phyloP scores from a whole-genome alignment of 2,329 filamentous ascomycete genomes.

The Didymosphaeria variabile region DNA sequence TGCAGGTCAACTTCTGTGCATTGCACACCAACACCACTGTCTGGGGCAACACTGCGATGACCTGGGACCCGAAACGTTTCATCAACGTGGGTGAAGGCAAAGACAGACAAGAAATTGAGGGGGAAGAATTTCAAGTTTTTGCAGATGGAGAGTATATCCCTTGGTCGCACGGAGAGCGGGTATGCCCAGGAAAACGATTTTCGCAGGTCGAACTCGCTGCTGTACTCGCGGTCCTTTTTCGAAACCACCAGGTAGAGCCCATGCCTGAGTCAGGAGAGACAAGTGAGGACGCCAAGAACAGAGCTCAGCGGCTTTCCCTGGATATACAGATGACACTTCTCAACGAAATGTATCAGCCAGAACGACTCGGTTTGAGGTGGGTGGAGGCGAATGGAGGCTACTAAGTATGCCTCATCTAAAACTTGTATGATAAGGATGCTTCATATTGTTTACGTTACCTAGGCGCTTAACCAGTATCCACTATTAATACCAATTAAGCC shows the following conservation, averaged over 20 bases:
- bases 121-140: conserved; percentile 23
- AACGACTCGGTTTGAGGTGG: conserved; percentile 2
- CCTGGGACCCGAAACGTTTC: conserved; percentile 46
- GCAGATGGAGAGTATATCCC: conserved; percentile 22
- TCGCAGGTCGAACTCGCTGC: conserved; percentile 33
- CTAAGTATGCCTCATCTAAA: not conserved
- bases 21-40: conserved; percentile 39
- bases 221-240: conserved; percentile 27
- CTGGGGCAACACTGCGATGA: conserved; percentile 40
- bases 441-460: too few species aligned
- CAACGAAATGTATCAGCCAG: conserved; percentile 9
- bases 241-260: conserved; percentile 21
- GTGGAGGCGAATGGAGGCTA: not conserved
- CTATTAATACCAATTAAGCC: too few species aligned
- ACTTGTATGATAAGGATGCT: too few species aligned
- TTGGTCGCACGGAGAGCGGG: conserved; percentile 28
- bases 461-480: too few species aligned
- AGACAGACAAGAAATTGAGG: conserved; percentile 11
- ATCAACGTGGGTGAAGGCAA: conserved; percentile 7
- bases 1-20: conserved; percentile 29
- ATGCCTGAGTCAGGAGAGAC: conserved; percentile 21
- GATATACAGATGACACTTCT: conserved; percentile 11
- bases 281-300: conserved; percentile 18
- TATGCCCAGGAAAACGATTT: conserved; percentile 33
- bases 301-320: conserved; percentile 5